Evolutionary conservation across 148 eudicot species (phyloP).

Genomic region (Talinum fruticosum): DNA sequence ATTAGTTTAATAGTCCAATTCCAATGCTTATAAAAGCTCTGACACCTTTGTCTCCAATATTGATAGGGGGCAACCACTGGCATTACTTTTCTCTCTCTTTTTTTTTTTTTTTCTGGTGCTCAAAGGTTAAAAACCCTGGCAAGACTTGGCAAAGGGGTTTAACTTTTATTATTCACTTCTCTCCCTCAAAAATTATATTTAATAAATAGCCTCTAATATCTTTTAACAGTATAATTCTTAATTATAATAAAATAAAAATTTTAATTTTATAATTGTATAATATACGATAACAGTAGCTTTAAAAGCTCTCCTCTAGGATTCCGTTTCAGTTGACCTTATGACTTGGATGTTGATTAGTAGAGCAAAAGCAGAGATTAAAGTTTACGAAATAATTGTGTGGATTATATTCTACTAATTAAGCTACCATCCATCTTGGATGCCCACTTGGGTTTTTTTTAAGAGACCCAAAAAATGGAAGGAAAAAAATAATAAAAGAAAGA

Average conservation of each 20-base stretch:
- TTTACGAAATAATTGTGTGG: neutral
- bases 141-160: too few relatives aligned
- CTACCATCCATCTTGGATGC: neutral
- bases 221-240: too few relatives aligned
- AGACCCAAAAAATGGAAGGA: neutral
- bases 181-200: too few relatives aligned
- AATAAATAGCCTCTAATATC: too few relatives aligned
- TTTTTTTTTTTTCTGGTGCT: too few relatives aligned
- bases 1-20: neutral
- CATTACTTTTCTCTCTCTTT: neutral
- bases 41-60: slow-evolving; percentile 3
- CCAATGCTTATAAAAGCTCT: neutral
- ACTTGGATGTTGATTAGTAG: neutral
- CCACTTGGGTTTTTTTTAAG: neutral
- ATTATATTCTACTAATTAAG: too few relatives aligned
- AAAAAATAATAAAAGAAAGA: neutral
- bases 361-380: neutral
- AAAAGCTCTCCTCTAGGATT: too few relatives aligned
- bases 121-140: too few relatives aligned
- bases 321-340: neutral
- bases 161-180: too few relatives aligned
- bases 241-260: too few relatives aligned
- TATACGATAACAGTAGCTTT: neutral
- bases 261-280: too few relatives aligned
- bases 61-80: neutral